Conservation (phyloP, 805 yeast genomes). For the Soucietia sequanensis region DNA sequence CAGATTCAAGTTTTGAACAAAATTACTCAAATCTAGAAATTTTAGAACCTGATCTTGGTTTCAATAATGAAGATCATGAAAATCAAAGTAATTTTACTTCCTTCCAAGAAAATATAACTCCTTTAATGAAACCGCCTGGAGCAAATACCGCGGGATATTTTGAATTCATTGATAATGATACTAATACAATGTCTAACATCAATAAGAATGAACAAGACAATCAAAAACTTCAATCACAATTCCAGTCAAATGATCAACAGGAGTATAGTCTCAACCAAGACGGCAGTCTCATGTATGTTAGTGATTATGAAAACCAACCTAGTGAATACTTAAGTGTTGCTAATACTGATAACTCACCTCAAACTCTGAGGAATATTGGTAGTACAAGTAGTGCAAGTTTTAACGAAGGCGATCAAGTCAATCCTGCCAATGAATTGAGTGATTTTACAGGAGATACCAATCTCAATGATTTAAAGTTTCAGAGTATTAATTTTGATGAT, state of each 20-base stretch:
- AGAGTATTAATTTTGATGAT: neutral
- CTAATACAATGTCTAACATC: too few relatives aligned
- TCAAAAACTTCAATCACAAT: constrained; percentile 9
- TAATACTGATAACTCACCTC: constrained; percentile 1
- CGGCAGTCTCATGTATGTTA: constrained; percentile 2
- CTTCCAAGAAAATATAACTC: constrained; percentile 22
- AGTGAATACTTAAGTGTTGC: neutral
- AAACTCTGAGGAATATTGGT: constrained; percentile 1
- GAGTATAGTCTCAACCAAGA: neutral
- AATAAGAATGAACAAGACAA: too few relatives aligned
- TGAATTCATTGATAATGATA: constrained; percentile 10
- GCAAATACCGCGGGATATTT: constrained; percentile 14
- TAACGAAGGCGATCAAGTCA: too few relatives aligned
- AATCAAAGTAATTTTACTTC: constrained; percentile 4
- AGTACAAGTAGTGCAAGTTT: neutral
- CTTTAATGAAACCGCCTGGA: constrained; percentile 33
- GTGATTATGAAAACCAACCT: neutral
- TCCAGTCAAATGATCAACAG: constrained; percentile 1
- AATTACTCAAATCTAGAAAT: constrained; percentile 10
- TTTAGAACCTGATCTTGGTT: constrained; percentile 15
- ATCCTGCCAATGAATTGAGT: too few relatives aligned
- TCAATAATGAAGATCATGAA: constrained; percentile 7
- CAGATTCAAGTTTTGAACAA: constrained; percentile 15
- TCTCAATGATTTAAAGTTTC: neutral
- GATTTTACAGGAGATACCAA: neutral